Evolutionary conservation across 1,284 basidiomycete genomes (phyloP), one percentile per base, ranked within the genome.

Genomic region (Cryptococcus sp.): DNA sequence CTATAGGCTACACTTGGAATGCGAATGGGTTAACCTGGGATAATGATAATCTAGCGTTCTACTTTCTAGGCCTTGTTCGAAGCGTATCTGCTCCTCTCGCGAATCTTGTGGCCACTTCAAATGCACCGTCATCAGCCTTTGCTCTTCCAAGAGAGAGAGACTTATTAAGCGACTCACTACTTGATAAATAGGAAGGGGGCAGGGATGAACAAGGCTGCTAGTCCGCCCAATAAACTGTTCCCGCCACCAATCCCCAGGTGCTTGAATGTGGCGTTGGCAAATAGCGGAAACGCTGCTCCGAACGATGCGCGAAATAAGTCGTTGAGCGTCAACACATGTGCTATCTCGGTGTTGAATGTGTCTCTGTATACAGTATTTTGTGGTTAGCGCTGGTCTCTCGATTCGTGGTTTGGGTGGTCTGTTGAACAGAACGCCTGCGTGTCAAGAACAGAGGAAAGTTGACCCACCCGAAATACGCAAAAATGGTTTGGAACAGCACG

Each of bases 141-240:
- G 43, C 37, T 17, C 25, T 49, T 34, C 22, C 26, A 19, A 19
- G 13, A 11, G 26, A 20, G 50, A n/a, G 2, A 1, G 19, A 20
- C 22, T 5, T 5, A 29, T 7, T 16, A 22, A 3, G 17, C 10
- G 17, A 54, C 57, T 54, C 25, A 58, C 57, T 59, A 64, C 23
- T 64, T 64, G 59, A 61, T 61, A 51, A 64, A 64, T 17, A 61
- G 39, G 59, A 64, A 65, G 5, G 71, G 70, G n/a, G 65, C 65
- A 3, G 68, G 67, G 20, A 69, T 55, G 55, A 72, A 67, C 3
- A 66, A 19, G 11, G 49, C 39, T 20, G 64, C 58, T 3, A 69
- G 29, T 45, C 56, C 64, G 15, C 65, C 68, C 5, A 73, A 44
- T 39, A 73, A 22, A 23, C 61, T 55, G 48, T 58, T 57, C 11